These are phyloP conservation scores for Cronartium quercuum DNA, from an alignment of 1,284 basidiomycete genomes.

Conservation along the genomic window DNA sequence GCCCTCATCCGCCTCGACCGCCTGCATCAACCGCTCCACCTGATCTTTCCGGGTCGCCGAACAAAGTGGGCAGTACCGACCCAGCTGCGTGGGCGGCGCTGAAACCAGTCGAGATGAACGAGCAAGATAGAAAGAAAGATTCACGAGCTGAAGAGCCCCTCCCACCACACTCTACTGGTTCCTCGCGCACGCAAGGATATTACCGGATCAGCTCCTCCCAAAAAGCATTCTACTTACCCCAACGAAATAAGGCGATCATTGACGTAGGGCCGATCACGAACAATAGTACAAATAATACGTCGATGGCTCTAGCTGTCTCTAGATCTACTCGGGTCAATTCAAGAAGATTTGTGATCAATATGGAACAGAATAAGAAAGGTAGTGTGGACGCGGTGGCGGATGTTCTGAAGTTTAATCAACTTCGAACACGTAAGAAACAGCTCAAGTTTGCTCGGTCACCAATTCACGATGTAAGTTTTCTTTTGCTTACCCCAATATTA, in stretches of 20 bases:
- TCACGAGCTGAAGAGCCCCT: slow-evolving; percentile 37
- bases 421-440: slow-evolving; percentile 96
- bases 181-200: slow-evolving; percentile 85
- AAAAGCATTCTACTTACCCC: slow-evolving; percentile 74
- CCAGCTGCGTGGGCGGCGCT: slow-evolving; percentile 40
- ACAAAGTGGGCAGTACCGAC: slow-evolving; percentile 41
- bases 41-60: not conserved
- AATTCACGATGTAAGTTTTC: slow-evolving; percentile 97
- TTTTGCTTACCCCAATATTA: slow-evolving; percentile 67
- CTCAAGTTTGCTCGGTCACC: slow-evolving; percentile 89
- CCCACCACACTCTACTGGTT: slow-evolving; percentile 65
- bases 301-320: slow-evolving; percentile 65
- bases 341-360: slow-evolving; percentile 82
- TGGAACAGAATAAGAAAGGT: slow-evolving; percentile 80
- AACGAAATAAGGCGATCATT: slow-evolving; percentile 56
- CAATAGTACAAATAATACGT: slow-evolving; percentile 51
- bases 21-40: not conserved
- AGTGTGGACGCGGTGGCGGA: slow-evolving; percentile 53
- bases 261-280: slow-evolving; percentile 53
- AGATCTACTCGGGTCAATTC: slow-evolving; percentile 89
- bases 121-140: slow-evolving; percentile 27
- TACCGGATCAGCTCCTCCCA: slow-evolving; percentile 88
- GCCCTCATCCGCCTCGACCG: slow-evolving; percentile 43
- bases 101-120: slow-evolving; percentile 40
- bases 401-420: slow-evolving; percentile 90